Base-by-base conservation (phyloP, 2,329 filamentous ascomycete species). In the Neoascochyta sp. region DNA sequence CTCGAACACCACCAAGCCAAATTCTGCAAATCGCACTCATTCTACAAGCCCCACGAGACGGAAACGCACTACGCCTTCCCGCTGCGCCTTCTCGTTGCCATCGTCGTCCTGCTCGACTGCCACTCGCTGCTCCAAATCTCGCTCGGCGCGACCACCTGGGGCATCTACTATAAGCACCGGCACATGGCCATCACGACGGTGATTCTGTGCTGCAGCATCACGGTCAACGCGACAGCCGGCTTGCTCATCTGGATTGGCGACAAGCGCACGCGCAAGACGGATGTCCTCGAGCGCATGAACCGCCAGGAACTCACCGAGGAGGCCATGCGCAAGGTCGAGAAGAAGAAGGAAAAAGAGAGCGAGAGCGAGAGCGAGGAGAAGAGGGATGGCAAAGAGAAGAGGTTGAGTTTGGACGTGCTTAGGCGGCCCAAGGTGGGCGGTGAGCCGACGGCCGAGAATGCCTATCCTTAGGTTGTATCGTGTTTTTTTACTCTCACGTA, bases 11-110 rank as follows among this genome's bases (percentile, higher is more conserved):
- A 93, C 52, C 83, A 89, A 53, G 74, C 71, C 45, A 90, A 89
- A 52, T 83, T 92, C 52, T 74, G 82, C 53, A 86, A 83, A 47
- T 87, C 82, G 0, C 86, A 93, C 58, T 88, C 83, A 5, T 93
- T 90, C 62, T 93, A 93, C 70, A 89, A 89, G 51, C 86, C 86
- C 0, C 83, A 93, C 60, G 86, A 93, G 62, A 93, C 86, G 0
- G 71, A 78, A 18, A 93, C 86, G 0, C 86, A 93, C 56, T 73
- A 79, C 54, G 82, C 86, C 0, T 93, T 93, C 40, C 85, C 86
- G 0, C 68, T 89, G 1, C 73, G 75, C 17, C 70, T 87, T 5
- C 77, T 93, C 17, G 73, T 92, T 20, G 79, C 83, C 34, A 80
- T 90, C 36, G 81, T 90, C n/a, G 70, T 86, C 5, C 68, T 93